Evolutionary conservation across 2,329 filamentous ascomycete species (phyloP).

Genomic region (Lizonia empirigonia): DNA sequence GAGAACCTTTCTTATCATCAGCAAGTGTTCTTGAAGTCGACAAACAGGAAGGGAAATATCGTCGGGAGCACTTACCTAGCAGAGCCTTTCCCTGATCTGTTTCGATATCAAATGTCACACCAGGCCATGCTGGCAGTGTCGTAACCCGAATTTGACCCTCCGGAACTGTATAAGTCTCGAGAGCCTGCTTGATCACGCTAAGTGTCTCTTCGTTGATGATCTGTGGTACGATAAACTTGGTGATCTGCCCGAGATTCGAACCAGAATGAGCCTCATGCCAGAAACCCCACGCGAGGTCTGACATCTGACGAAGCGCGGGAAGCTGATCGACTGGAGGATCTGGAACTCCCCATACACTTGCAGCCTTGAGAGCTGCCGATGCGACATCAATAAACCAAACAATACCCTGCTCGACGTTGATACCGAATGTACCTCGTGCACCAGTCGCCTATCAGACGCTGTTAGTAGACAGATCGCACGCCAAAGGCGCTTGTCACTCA

Average conservation of each 20-base stretch:
- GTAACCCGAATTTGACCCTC: background rate
- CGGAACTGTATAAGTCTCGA: background rate
- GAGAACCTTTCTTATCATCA: conserved; percentile 2
- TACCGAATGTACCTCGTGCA: conserved; percentile 8
- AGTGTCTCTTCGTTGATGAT: conserved; percentile 9
- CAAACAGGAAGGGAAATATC: background rate
- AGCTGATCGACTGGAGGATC: background rate
- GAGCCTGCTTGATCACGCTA: background rate
- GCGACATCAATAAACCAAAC: conserved; percentile 13
- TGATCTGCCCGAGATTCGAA: conserved; percentile 4
- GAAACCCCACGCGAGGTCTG: conserved; percentile 18
- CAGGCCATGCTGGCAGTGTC: conserved; percentile 2
- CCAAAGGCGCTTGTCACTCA: background rate
- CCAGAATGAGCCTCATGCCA: conserved; percentile 10
- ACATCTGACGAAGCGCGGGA: conserved; percentile 9
- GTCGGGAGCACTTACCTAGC: conserved; percentile 3
- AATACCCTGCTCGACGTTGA: conserved; percentile 15
- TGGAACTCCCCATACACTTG: background rate
- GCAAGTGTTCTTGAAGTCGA: background rate
- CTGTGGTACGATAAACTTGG: conserved; percentile 9
- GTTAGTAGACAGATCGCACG: background rate
- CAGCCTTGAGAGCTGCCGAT: conserved; percentile 1
- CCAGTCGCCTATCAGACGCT: conserved; percentile 6
- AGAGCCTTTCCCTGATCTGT: background rate
- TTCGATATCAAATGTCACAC: conserved; percentile 3